Conservation (phyloP, 164 flowering plant species). For the Stephania japonica region DNA sequence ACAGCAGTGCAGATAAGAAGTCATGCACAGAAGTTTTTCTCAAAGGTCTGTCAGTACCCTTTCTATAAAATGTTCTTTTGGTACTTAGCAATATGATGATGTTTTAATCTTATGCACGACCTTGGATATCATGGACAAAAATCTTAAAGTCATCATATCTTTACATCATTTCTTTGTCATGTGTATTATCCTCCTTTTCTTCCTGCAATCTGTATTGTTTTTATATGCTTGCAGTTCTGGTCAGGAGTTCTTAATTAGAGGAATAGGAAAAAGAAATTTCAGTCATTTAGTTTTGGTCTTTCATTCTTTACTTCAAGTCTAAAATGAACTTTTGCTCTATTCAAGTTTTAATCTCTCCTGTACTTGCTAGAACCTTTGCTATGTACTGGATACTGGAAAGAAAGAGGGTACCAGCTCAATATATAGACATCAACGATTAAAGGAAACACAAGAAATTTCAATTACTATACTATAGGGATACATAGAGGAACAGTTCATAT, state of each 20-base stretch:
- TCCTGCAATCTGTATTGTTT: not conserved
- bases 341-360: too few species aligned
- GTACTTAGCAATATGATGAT: not conserved
- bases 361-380: too few species aligned
- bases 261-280: not conserved
- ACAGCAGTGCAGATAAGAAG: slow-evolving; percentile 99
- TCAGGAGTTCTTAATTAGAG: not conserved
- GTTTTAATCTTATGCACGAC: not conserved
- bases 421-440: too few species aligned
- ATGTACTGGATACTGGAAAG: too few species aligned
- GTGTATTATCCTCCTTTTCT: not conserved
- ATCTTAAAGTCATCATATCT: not conserved
- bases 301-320: not conserved
- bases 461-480: too few species aligned
- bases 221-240: not conserved
- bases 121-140: not conserved
- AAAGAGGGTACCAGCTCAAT: too few species aligned
- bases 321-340: not conserved
- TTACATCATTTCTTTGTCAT: not conserved
- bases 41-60: slow-evolving; percentile 75
- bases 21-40: slow-evolving; percentile 97
- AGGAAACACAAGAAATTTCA: too few species aligned
- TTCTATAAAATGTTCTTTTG: slow-evolving; percentile 18
- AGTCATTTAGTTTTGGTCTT: not conserved
- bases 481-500: too few species aligned